phyloP scores from a whole-genome alignment of 2,329 filamentous ascomycete genomes.

The Claviceps sp. region DNA sequence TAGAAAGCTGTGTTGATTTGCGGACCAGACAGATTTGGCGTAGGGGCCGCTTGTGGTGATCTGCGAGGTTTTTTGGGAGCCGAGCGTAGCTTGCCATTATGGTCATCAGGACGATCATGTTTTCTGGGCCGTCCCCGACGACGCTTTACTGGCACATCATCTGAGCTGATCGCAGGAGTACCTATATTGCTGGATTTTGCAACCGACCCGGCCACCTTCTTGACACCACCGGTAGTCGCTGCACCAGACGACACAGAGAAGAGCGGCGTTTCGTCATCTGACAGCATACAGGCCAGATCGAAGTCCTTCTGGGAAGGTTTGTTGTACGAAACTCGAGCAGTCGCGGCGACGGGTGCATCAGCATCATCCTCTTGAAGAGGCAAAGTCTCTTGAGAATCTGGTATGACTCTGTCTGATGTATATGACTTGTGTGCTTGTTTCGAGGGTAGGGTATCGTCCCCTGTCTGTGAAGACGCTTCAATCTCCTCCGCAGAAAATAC shows the following conservation, averaged over 20 bases:
- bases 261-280: constrained; percentile 24
- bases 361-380: constrained; percentile 3
- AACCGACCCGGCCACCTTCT: background rate
- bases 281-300: constrained; percentile 15
- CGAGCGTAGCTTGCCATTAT: background rate
- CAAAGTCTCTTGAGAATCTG: constrained; percentile 17
- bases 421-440: constrained; percentile 1
- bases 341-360: background rate
- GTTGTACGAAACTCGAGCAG: background rate
- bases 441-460: constrained; percentile 2
- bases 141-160: background rate
- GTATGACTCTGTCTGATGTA: constrained; percentile 8
- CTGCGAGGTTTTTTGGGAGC: background rate
- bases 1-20: background rate
- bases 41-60: background rate
- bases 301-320: background rate
- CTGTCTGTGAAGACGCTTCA: constrained; percentile 1
- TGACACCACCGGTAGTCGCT: background rate
- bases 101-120: background rate
- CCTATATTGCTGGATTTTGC: background rate
- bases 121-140: constrained; percentile 2
- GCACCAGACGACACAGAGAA: constrained; percentile 5
- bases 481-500: constrained; percentile 4
- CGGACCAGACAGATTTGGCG: background rate
- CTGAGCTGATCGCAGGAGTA: background rate